A percentile compares a stretch with the other conserved stretches of the same genome.
These are phyloP conservation scores for Lasiosphaeria ovina DNA, from an alignment of 495 filamentous ascomycete genomes.

Conservation along the genomic window DNA sequence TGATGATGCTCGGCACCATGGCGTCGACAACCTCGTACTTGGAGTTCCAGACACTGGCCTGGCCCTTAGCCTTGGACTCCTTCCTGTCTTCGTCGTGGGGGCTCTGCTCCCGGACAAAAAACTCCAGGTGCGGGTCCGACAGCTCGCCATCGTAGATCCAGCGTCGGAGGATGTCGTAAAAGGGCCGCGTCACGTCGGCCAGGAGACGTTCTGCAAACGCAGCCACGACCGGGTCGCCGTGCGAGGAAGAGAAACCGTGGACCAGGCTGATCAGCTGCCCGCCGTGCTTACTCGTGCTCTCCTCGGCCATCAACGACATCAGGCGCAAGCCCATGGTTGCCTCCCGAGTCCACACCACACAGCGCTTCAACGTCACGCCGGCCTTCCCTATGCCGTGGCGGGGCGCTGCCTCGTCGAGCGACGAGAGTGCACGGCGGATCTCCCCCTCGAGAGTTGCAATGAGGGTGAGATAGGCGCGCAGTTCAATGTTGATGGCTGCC, in stretches of 20 bases:
- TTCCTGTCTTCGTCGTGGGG: conserved; percentile 41
- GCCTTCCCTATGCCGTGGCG: conserved; percentile 72
- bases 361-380: conserved; percentile 93
- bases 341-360: conserved; percentile 95
- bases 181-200: conserved; percentile 87
- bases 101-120: conserved; percentile 83
- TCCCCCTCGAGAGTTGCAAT: conserved; percentile 94
- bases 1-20: conserved; percentile 92
- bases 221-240: conserved; percentile 92
- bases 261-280: conserved; percentile 93
- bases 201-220: conserved; percentile 92
- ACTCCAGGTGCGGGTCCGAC: conserved; percentile 91
- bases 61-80: conserved; percentile 59
- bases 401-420: conserved; percentile 62
- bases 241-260: conserved; percentile 86
- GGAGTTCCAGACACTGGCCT: conserved; percentile 94
- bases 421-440: conserved; percentile 73
- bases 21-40: conserved; percentile 85
- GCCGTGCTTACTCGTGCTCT: conserved; percentile 80
- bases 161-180: conserved; percentile 91
- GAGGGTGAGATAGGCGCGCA: conserved; percentile 87
- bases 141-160: conserved; percentile 99
- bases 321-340: conserved; percentile 94
- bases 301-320: conserved; percentile 91
- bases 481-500: conserved; percentile 80